Evolutionary conservation across 2,329 filamentous ascomycete genomes (phyloP).

Genomic region (Xylaria polymorpha): DNA sequence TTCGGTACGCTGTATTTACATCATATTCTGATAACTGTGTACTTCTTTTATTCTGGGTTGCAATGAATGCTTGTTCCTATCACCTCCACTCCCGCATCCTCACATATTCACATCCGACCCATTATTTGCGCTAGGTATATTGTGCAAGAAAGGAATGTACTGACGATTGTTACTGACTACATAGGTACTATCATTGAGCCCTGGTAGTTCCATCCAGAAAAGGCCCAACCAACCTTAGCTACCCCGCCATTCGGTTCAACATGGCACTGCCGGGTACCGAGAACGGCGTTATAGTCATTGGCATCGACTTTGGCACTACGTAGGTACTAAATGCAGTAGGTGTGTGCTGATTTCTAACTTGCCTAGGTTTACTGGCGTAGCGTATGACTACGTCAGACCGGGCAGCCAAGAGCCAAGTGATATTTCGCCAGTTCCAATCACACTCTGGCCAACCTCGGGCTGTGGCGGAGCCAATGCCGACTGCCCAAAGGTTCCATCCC

Average conservation of each 20-base stretch:
- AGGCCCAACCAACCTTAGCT: background rate
- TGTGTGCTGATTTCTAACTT: background rate
- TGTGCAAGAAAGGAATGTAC: background rate
- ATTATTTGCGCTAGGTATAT: background rate
- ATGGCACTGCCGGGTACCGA: background rate
- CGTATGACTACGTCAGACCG: constrained; percentile 16
- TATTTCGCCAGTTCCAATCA: constrained; percentile 8
- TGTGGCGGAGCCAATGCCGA: background rate
- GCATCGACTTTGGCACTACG: constrained; percentile 35
- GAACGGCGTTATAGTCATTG: constrained; percentile 8
- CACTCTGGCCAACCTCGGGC: constrained; percentile 14
- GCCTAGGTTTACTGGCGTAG: constrained; percentile 31
- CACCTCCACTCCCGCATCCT: background rate
- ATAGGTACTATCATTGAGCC: background rate
- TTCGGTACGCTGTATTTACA: background rate
- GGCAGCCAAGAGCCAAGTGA: background rate
- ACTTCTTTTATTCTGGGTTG: background rate
- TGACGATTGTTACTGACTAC: background rate
- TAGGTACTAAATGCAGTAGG: constrained; percentile 2
- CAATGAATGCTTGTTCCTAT: background rate
- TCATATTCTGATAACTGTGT: background rate
- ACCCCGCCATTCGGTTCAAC: background rate
- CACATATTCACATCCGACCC: background rate
- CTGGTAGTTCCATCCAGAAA: background rate
- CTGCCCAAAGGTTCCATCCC: constrained; percentile 24